phyloP scores from a whole-genome alignment of 176 grass and related monocot genomes.

The Hordeum marinum region DNA sequence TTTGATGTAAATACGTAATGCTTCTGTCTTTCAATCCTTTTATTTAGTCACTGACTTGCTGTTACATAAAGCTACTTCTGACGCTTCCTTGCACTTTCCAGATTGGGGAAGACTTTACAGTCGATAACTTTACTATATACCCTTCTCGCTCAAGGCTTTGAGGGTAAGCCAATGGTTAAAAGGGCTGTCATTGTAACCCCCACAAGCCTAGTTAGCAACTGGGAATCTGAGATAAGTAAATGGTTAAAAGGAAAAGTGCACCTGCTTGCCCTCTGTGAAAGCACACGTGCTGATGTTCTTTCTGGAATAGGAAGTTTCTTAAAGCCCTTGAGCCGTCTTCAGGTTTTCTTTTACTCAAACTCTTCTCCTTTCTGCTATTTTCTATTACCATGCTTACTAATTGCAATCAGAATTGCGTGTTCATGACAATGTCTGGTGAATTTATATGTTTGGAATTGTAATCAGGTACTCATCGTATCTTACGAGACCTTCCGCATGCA shows the following conservation, averaged over 20 bases:
- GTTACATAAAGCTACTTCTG: constrained; percentile 12
- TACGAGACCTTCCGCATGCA: constrained; percentile 98
- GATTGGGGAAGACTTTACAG: constrained; percentile 96
- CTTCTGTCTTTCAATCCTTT: constrained; percentile 7
- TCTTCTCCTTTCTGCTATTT: constrained; percentile 17
- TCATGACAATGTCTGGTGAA: constrained; percentile 11
- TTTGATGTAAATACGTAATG: background rate
- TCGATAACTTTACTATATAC: constrained; percentile 90
- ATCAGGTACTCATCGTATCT: constrained; percentile 93
- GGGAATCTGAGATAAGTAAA: constrained; percentile 94
- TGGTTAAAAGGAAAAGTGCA: constrained; percentile 77
- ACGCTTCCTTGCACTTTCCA: constrained; percentile 32
- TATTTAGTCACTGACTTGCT: constrained; percentile 7
- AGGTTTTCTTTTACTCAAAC: constrained; percentile 49
- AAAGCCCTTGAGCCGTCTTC: constrained; percentile 62
- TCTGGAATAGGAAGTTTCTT: constrained; percentile 92
- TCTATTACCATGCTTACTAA: constrained; percentile 15
- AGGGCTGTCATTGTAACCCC: constrained; percentile 80
- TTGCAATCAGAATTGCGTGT: constrained; percentile 18
- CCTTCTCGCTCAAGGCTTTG: constrained; percentile 85
- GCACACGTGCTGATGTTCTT: constrained; percentile 81
- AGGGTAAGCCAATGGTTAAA: constrained; percentile 90
- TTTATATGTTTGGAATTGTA: constrained; percentile 26
- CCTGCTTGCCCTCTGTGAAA: constrained; percentile 90
- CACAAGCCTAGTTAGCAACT: constrained; percentile 97